Conservation (phyloP, 1,284 basidiomycete genomes). For the Agroathelia rolfsii region DNA sequence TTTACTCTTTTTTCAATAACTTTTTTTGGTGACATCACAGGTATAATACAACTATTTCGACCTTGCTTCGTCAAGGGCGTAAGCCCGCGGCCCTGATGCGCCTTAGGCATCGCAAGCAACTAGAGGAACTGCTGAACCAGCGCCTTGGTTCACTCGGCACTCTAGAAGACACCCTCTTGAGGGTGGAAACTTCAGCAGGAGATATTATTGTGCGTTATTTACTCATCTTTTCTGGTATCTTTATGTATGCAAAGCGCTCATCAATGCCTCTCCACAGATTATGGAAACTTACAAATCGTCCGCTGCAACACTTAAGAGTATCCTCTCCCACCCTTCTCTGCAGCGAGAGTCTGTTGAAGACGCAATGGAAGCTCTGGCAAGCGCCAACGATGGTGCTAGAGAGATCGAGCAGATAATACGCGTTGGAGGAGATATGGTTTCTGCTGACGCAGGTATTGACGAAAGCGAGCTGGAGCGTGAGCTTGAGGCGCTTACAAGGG, state of each 20-base stretch:
- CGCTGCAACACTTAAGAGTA: slow-evolving; percentile 60
- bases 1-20: slow-evolving; percentile 3
- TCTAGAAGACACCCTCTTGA: slow-evolving; percentile 66
- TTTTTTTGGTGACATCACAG: slow-evolving; percentile 27
- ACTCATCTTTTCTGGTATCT: neutral
- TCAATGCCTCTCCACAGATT: slow-evolving; percentile 41
- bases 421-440: slow-evolving; percentile 50
- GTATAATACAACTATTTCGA: slow-evolving; percentile 54
- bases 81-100: slow-evolving; percentile 68
- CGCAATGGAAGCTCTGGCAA: slow-evolving; percentile 81
- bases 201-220: slow-evolving; percentile 65
- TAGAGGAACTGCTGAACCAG: slow-evolving; percentile 71
- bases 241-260: slow-evolving; percentile 1
- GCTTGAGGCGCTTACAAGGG: slow-evolving; percentile 38
- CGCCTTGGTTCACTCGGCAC: slow-evolving; percentile 68
- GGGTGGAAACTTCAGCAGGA: slow-evolving; percentile 80
- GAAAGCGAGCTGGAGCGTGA: slow-evolving; percentile 58
- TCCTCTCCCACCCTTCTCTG: slow-evolving; percentile 75
- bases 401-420: slow-evolving; percentile 78
- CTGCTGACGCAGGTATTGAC: slow-evolving; percentile 38
- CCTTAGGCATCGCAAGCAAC: slow-evolving; percentile 69
- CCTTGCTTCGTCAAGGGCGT: slow-evolving; percentile 57
- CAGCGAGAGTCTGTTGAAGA: slow-evolving; percentile 70
- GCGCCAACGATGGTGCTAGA: slow-evolving; percentile 69
- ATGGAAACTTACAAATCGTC: slow-evolving; percentile 81